Conservation (phyloP, 2,329 filamentous ascomycete genomes). For the Phialophora chinensis region DNA sequence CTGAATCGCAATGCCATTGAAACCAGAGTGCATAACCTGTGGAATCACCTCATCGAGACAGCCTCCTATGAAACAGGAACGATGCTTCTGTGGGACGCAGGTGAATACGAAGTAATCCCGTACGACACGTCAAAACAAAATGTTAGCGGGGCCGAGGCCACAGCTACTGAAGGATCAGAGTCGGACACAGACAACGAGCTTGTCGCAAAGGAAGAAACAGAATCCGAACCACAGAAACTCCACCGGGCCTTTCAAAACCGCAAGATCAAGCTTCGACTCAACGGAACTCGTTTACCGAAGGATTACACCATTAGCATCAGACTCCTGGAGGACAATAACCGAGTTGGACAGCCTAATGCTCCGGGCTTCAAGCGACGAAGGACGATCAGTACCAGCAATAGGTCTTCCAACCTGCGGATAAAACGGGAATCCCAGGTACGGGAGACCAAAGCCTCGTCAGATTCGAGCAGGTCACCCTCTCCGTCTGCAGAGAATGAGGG, state of each 20-base stretch:
- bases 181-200: conserved; percentile 40
- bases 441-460: conserved; percentile 14
- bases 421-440: background rate
- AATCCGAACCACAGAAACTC: conserved; percentile 54
- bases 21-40: conserved; percentile 66
- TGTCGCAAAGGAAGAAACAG: background rate
- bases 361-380: conserved; percentile 37
- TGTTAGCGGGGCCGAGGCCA: conserved; percentile 26
- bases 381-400: conserved; percentile 39
- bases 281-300: conserved; percentile 60
- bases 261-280: conserved; percentile 63
- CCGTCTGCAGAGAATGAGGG: background rate
- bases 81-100: conserved; percentile 68
- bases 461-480: conserved; percentile 18
- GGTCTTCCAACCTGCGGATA: background rate
- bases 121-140: conserved; percentile 42
- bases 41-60: conserved; percentile 68
- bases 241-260: conserved; percentile 58
- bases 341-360: conserved; percentile 41
- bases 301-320: conserved; percentile 62
- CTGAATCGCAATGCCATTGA: conserved; percentile 66
- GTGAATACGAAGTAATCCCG: conserved; percentile 62
- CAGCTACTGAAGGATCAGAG: conserved; percentile 15
- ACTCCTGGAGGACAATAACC: conserved; percentile 56
- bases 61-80: conserved; percentile 62